A percentile compares a stretch with the other conserved stretches of the same genome.
Conservation (phyloP, 768 basidiomycete genomes). For the Ramaria sp. region DNA sequence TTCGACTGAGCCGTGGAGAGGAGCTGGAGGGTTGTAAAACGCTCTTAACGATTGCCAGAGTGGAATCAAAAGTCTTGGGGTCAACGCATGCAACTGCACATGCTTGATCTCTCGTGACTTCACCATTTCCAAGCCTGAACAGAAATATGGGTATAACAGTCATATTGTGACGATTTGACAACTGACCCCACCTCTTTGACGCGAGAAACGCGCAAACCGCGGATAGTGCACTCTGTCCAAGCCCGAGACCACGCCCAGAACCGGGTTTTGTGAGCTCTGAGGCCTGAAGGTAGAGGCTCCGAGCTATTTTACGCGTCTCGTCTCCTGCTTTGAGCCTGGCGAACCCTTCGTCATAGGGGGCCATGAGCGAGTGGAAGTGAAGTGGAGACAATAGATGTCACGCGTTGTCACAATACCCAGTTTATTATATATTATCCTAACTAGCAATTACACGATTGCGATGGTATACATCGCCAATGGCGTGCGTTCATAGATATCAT, state of each 20-base stretch:
- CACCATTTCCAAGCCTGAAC: constrained; percentile 2
- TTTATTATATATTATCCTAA: not conserved
- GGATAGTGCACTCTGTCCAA: not conserved
- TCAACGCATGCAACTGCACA: not conserved
- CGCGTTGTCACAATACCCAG: constrained; percentile 3
- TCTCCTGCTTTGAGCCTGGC: no score
- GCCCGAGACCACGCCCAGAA: no score
- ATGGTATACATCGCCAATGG: no score
- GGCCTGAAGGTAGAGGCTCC: no score
- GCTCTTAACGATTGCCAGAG: not conserved
- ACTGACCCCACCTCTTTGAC: not conserved
- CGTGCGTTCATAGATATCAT: no score
- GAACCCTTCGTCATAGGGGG: no score
- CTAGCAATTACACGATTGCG: not conserved
- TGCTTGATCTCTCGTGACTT: constrained; percentile 2
- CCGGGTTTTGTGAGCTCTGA: no score
- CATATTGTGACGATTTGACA: not conserved
- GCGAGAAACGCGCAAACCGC: constrained; percentile 7
- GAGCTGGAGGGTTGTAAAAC: not conserved
- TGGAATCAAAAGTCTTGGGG: constrained; percentile 2
- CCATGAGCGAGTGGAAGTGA: not conserved
- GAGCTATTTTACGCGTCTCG: no score
- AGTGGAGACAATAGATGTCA: not conserved
- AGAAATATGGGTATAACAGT: not conserved
- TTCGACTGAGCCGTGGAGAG: not conserved